Base-by-base conservation (phyloP, 225 moss, liverwort and hornwort genomes). In the Asterella californica region DNA sequence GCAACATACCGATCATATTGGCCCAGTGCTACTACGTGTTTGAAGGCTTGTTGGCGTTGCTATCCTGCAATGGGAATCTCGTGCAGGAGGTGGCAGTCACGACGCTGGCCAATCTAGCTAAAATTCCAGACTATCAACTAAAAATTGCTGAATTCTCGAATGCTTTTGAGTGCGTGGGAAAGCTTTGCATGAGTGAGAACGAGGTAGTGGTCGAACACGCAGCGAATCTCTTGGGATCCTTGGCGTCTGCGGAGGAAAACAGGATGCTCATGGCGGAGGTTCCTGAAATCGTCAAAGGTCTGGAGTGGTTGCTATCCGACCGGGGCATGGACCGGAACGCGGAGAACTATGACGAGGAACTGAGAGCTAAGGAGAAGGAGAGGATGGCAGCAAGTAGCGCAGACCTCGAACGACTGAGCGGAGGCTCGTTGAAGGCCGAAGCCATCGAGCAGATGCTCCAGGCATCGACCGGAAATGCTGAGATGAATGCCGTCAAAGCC, bases 61-160 rank as follows among this genome's bases (percentile, higher is more conserved):
- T 79, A 9, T 36, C 67, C 24, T 32, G 24, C 70, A 15, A 54
- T 14, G 67, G 67, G 29, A 52, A 1, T 33, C 53, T 49, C n/a
- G 48, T 70, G 68, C 83, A 83, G 69, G 83, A 83, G 80, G 79
- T 79, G 34, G 83, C 83, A 30, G 48, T 83, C 59, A 71, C n/a
- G 15, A 79, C 79, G 2, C 45, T 83, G n/a, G 69, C 67, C 6
- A 83, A 83, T 34, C 45, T 83, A 9, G 79, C 83, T 0, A 76
- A 79, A 25, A 64, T 83, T 15, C 79, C 76, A 47, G 79, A 83
- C 30, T 81, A 69, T 52, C 19, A 79, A 55, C 55, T 71, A 46
- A 80, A 83, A 59, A 83, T 83, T 17, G 83, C 83, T 0, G 79
- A 83, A 42, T 83, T 76, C 36, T 79, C 83, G 22, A 79, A 76